Base-by-base conservation (phyloP, 2,329 filamentous ascomycete genomes). In the Verticillium nubilum region DNA sequence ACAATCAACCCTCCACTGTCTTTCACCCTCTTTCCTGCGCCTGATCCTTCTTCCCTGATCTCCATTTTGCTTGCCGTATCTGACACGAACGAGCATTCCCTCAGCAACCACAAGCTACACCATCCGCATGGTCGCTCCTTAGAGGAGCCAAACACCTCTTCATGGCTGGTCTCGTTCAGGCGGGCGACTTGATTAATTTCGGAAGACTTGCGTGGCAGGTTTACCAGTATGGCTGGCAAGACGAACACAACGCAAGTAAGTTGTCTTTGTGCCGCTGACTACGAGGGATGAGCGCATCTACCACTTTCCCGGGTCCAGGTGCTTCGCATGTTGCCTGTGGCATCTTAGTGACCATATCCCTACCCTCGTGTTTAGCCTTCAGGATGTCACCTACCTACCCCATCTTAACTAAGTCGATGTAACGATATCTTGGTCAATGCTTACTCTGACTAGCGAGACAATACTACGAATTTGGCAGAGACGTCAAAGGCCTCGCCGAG, bases 231-330 rank as follows among this genome's bases (percentile, higher is more conserved):
- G 71, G 71, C 35, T 73, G 71, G 70, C 64, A 63, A 17, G 67
- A 71, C 10, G 71, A 73, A 58, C 62, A 63, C 56, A 72, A 69
- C 63, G 71, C 70, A 62, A 69, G 71, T 73, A 61, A 68, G 70
- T 71, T 52, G 33, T 29, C 23, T 33, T 10, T 19, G 28, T 25
- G 12, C 15, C 19, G 19, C 28, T 12, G 19, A n/a, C 13, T 23
- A n/a, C 53, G 17, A 13, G 17, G 28, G 4, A 33, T 13, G n/a
- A n/a, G n/a, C n/a, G n/a, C n/a, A n/a, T n/a, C n/a, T 33, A 12
- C 27, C 17, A 54, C 28, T 13, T 54, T 33, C 28, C 52, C 15
- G n/a, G n/a, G 17, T 53, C 52, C n/a, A n/a, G 12, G 42, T 23
- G 13, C 19, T 50, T 19, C 5, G 19, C n/a, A 13, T 50, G 10